These are phyloP conservation scores for Podospora sp. DNA, from an alignment of 495 filamentous ascomycete species.

Conservation along the genomic window DNA sequence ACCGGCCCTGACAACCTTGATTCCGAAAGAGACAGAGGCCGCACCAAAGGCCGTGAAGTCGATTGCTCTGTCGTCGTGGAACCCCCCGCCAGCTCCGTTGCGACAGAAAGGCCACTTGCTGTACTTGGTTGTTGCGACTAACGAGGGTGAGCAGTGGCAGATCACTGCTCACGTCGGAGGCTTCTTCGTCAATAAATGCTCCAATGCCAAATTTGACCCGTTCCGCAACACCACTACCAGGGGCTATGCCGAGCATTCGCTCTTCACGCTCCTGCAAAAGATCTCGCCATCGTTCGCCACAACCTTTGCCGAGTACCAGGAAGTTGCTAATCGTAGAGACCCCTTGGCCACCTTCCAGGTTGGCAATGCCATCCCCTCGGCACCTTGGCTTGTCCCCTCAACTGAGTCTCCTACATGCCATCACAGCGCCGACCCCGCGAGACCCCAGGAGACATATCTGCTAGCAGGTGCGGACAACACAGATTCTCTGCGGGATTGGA, in stretches of 20 bases:
- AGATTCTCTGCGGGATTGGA: slow-evolving; percentile 96
- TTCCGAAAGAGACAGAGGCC: slow-evolving; percentile 64
- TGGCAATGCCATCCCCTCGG: slow-evolving; percentile 87
- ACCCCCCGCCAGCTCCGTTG: slow-evolving; percentile 89
- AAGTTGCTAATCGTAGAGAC: slow-evolving; percentile 79
- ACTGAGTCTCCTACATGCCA: slow-evolving; percentile 61
- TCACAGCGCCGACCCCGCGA: slow-evolving; percentile 81
- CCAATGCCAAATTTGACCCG: slow-evolving; percentile 90
- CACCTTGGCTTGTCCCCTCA: slow-evolving; percentile 85
- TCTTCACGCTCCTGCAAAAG: slow-evolving; percentile 74
- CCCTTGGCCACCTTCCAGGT: slow-evolving; percentile 91
- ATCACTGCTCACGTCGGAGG: slow-evolving; percentile 91
- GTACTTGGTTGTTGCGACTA: slow-evolving; percentile 84
- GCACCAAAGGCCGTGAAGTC: slow-evolving; percentile 87
- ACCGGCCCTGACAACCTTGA: slow-evolving; percentile 67
- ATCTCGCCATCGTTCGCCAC: slow-evolving; percentile 81
- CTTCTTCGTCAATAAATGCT: slow-evolving; percentile 94
- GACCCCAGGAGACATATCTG: slow-evolving; percentile 91
- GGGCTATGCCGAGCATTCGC: slow-evolving; percentile 74
- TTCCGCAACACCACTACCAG: slow-evolving; percentile 69
- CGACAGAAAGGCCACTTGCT: slow-evolving; percentile 91
- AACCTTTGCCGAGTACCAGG: slow-evolving; percentile 74
- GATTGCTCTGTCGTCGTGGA: slow-evolving; percentile 89
- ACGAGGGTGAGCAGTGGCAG: slow-evolving; percentile 89
- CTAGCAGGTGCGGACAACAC: slow-evolving; percentile 87